Percentiles rank a stretch among this genome's conserved stretches.
Evolutionary conservation across 192 early-diverging fungal species (phyloP).

Genomic region (Gonapodya sp.): DNA sequence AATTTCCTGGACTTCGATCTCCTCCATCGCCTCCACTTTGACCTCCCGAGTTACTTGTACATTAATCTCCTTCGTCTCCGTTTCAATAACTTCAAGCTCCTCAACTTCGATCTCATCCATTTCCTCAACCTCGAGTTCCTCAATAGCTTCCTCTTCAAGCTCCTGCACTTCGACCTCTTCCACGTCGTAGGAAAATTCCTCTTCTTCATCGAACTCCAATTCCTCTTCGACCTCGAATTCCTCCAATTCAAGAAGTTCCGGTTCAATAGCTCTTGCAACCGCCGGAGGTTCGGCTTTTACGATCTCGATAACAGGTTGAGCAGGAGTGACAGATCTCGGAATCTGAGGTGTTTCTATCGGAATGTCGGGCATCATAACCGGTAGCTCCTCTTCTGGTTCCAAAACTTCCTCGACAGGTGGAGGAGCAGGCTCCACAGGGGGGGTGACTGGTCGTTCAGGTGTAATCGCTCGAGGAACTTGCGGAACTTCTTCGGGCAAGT

Average conservation of each 20-base stretch:
- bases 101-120: background rate
- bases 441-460: background rate
- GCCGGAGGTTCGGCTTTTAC: too few species aligned
- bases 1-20: background rate
- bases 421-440: background rate
- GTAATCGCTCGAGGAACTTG: background rate
- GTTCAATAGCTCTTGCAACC: too few species aligned
- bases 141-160: background rate
- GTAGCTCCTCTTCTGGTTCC: background rate
- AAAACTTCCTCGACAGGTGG: background rate
- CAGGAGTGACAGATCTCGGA: too few species aligned
- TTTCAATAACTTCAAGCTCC: background rate
- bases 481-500: background rate
- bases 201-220: background rate
- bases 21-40: background rate
- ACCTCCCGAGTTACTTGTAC: background rate
- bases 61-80: background rate
- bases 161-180: background rate
- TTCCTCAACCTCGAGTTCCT: background rate
- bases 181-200: background rate
- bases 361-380: background rate
- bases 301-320: too few species aligned
- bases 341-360: too few species aligned
- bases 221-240: background rate
- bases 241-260: background rate